Evolutionary conservation across 495 filamentous ascomycete genomes (phyloP).

Genomic region (Bacidia rubella): DNA sequence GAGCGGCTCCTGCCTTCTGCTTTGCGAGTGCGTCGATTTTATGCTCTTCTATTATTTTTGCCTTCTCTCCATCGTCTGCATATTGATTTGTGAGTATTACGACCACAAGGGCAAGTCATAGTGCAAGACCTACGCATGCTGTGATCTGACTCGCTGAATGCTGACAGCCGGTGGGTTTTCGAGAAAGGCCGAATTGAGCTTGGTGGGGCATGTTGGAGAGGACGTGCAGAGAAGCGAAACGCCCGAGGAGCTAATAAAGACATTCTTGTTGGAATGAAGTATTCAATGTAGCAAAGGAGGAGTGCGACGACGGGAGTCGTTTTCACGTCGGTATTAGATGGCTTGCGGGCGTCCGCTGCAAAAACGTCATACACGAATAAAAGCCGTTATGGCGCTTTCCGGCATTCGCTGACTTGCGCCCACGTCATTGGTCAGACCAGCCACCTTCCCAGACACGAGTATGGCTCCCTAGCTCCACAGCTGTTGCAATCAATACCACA

Average conservation of each 20-base stretch:
- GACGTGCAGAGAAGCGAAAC: slow-evolving; percentile 3
- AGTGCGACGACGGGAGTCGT: too few relatives aligned
- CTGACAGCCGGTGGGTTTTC: slow-evolving; percentile 1
- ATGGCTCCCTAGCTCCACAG: too few relatives aligned
- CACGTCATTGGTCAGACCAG: too few relatives aligned
- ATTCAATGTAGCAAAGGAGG: too few relatives aligned
- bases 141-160: slow-evolving; percentile 19
- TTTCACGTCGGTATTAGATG: too few relatives aligned
- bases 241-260: slow-evolving; percentile 12
- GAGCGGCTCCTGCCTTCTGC: slow-evolving; percentile 58
- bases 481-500: slow-evolving; percentile 46
- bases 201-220: background rate
- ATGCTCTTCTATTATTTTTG: slow-evolving; percentile 45
- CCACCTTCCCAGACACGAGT: too few relatives aligned
- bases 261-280: slow-evolving; percentile 10
- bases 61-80: slow-evolving; percentile 30
- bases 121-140: slow-evolving; percentile 14
- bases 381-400: too few relatives aligned
- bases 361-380: too few relatives aligned
- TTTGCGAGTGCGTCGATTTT: slow-evolving; percentile 59
- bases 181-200: slow-evolving; percentile 11
- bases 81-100: too few relatives aligned
- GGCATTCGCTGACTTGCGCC: too few relatives aligned
- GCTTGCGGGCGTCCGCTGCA: too few relatives aligned
- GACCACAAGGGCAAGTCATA: too few relatives aligned